Evolutionary conservation across 2,329 filamentous ascomycete species (phyloP), one percentile per base, ranked within the genome.

Genomic region (Didymella keratinophila): DNA sequence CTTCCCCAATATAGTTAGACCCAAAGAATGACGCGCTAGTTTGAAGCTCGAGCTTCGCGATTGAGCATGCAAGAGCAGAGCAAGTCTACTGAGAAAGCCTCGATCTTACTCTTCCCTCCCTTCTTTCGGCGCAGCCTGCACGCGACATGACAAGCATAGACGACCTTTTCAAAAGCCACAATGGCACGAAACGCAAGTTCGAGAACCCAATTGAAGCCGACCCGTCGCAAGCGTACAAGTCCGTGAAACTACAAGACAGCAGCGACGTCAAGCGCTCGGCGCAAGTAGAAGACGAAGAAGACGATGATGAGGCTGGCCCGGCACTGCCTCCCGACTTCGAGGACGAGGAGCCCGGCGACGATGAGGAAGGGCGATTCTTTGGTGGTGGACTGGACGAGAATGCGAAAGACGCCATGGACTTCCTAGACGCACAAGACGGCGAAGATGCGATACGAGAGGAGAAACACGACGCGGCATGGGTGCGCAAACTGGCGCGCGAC

Each of bases 301-400:
- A 70, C 1, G 71, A 71, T 9, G 77, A 76, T 7, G 78, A 79
- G 60, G 81, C 84, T 2, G 84, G 84, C 0, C 84, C 84, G 1
- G 82, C 86, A 42, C 78, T 84, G 34, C 84, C 78, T 8, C 74
- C 86, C 14, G 85, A 86, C 62, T 81, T 85, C 25, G 83, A 82
- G 52, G 79, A 83, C 34, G 86, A 85, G 46, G 84, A 84, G 49
- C 79, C 76, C 30, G 84, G 85, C 11, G 75, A 78, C 53, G 93
- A 97, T 68, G 92, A 97, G 52, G 95, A 96, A 64, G 95, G 94
- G 1, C 89, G 95, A 11, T 99, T 99, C 81, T 99, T 97, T 69
- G 95, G 94, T 42, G 91, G 93, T 52, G 95, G 95, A 32, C 89
- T 99, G 68, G 92, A 89, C 25, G 84, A 88, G 57, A 85, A 92